Evolutionary conservation across 1,284 basidiomycete genomes (phyloP).

Genomic region (Schizophyllum commune): DNA sequence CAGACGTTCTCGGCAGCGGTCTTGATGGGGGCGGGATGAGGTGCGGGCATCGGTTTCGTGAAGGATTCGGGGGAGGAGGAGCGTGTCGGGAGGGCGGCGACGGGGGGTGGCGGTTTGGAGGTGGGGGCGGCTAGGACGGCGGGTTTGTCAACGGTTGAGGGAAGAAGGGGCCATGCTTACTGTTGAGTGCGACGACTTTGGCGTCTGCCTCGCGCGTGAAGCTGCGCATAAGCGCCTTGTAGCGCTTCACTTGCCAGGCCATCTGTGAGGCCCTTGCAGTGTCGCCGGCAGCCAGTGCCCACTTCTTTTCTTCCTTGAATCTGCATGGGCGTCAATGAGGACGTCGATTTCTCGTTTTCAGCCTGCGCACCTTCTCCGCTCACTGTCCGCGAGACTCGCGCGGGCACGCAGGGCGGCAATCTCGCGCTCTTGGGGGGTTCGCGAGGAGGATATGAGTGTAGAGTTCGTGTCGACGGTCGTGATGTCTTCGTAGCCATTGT

Average conservation of each 20-base stretch:
- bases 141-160: too few relatives aligned
- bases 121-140: too few relatives aligned
- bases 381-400: slow-evolving; percentile 72
- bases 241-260: slow-evolving; percentile 74
- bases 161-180: too few relatives aligned
- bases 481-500: slow-evolving; percentile 25
- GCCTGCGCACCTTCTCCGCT: slow-evolving; percentile 52
- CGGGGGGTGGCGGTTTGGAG: too few relatives aligned
- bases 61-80: too few relatives aligned
- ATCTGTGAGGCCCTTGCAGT: slow-evolving; percentile 63
- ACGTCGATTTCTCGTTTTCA: too few relatives aligned
- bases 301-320: slow-evolving; percentile 71
- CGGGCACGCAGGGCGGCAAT: slow-evolving; percentile 63
- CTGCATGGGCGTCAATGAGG: too few relatives aligned
- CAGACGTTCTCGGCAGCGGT: neutral
- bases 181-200: slow-evolving; percentile 58
- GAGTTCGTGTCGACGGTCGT: slow-evolving; percentile 55
- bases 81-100: too few relatives aligned
- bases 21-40: neutral
- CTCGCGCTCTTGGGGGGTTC: slow-evolving; percentile 60
- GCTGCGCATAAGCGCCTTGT: slow-evolving; percentile 70
- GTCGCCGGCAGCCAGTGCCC: slow-evolving; percentile 73
- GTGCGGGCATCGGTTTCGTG: neutral
- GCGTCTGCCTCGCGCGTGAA: slow-evolving; percentile 70
- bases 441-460: slow-evolving; percentile 48